Evolutionary conservation across 352 stramenopile species (phyloP), one percentile per base, ranked within the genome.

Genomic region (Pseudoperonospora humuli): DNA sequence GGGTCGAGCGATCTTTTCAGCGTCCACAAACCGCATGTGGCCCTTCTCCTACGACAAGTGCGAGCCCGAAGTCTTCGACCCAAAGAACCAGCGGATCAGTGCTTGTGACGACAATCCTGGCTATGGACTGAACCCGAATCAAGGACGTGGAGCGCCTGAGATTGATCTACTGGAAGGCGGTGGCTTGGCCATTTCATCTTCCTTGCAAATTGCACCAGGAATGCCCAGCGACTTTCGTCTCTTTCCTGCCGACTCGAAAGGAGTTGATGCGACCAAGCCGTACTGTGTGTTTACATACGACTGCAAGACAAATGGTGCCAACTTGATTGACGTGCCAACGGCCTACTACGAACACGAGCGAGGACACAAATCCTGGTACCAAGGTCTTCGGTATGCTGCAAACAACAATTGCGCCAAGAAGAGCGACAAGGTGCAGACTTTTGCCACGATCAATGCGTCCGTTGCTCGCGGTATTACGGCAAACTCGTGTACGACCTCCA

Each of bases 21-120:
- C 71, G 0, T 96, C 82, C 0, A 97, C 88, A 11, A 94, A 95
- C 44, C 90, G 92, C 45, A 90, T 98, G 52, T 98, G 95, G 95
- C 95, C 95, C 1, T 98, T 91, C 71, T 97, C 80, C 21, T 98
- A 96, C 55, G 61, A 97, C 45, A 67, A 67, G 29, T 98, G 95
- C 43, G 75, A 98, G 45, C 54, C 61, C 0, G 57, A 69, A 1
- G 37, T 75, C 0, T 81, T 86, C 25, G 62, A 64, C 7, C 46
- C 64, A 1, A 57, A 25, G 11, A 75, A 84, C 45, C 78, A 90
- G 39, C 70, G 73, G 8, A 90, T 90, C 39, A 94, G 63, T 27
- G 93, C 83, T 1, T 98, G 95, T 50, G 86, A 97, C 32, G 50
- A 62, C 10, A 66, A 78, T 37, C 89, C 93, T 24, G 90, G 96